Conservation (phyloP, 306 rosid species). For the Sicyos edulis region DNA sequence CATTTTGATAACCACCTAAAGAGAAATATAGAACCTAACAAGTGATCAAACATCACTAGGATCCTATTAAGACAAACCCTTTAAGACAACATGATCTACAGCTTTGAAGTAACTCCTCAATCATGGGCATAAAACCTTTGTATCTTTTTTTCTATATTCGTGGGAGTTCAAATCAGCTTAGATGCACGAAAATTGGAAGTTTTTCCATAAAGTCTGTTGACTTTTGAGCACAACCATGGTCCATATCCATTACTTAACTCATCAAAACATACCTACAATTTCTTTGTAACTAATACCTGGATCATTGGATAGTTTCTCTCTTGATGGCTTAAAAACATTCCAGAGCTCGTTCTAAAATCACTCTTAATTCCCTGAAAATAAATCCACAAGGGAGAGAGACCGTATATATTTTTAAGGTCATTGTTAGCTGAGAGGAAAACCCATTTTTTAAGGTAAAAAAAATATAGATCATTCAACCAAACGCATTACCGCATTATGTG, state of each 20-base stretch:
- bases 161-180: too few species aligned
- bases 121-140: too few species aligned
- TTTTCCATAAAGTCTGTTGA: neutral
- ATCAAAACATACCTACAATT: neutral
- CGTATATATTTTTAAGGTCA: neutral
- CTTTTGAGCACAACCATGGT: neutral
- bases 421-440: constrained; percentile 8
- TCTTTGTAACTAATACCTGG: constrained; percentile 41
- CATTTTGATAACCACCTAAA: too few species aligned
- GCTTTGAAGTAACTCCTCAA: too few species aligned
- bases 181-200: neutral
- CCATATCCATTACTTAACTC: constrained; percentile 3
- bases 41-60: too few species aligned
- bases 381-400: neutral
- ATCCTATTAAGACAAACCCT: too few species aligned
- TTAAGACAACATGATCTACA: too few species aligned
- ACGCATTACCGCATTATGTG: neutral
- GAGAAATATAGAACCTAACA: too few species aligned
- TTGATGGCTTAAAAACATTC: constrained; percentile 66
- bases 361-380: constrained; percentile 75
- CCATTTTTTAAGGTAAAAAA: neutral
- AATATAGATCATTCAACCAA: constrained; percentile 1
- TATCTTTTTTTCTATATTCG: too few species aligned
- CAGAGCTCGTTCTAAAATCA: constrained; percentile 90
- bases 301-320: constrained; percentile 76